Percentiles rank a stretch among this genome's conserved stretches.
Conservation (phyloP, 2,329 filamentous ascomycete genomes). For the Alternaria infectoria region DNA sequence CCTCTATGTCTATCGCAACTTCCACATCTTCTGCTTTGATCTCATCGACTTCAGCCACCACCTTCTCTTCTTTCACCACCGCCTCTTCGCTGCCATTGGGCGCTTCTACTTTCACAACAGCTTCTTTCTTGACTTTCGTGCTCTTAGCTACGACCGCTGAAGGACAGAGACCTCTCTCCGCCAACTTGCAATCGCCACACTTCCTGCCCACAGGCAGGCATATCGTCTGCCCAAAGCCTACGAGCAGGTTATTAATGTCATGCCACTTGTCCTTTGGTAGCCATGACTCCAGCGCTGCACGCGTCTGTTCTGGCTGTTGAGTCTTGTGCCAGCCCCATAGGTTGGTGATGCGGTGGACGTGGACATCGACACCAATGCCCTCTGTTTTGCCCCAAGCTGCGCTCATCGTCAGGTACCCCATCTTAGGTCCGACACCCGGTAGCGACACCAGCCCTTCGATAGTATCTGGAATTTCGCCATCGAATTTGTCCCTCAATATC, state of each 20-base stretch:
- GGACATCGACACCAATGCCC: constrained; percentile 92
- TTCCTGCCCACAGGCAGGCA: constrained; percentile 79
- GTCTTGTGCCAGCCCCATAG: constrained; percentile 91
- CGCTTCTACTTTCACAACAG: constrained; percentile 45
- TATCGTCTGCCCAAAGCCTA: constrained; percentile 86
- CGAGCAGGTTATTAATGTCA: constrained; percentile 88
- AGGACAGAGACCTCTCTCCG: constrained; percentile 74
- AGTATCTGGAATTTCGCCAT: constrained; percentile 79
- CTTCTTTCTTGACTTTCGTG: constrained; percentile 58
- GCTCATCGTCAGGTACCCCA: constrained; percentile 87
- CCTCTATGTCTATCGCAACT: constrained; percentile 40
- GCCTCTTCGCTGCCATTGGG: constrained; percentile 35
- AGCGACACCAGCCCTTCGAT: constrained; percentile 77
- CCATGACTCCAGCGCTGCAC: constrained; percentile 78
- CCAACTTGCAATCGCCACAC: constrained; percentile 87
- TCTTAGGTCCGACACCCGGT: constrained; percentile 91
- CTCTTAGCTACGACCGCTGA: constrained; percentile 56
- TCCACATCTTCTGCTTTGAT: constrained; percentile 38
- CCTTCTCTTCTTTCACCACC: constrained; percentile 26
- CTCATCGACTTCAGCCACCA: constrained; percentile 20
- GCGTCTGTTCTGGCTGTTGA: constrained; percentile 80
- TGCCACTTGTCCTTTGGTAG: constrained; percentile 85
- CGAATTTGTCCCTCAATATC: constrained; percentile 73
- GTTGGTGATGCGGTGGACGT: constrained; percentile 94
- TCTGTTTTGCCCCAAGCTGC: constrained; percentile 72